A percentile compares a stretch with the other conserved stretches of the same genome.
These are phyloP conservation scores for Xylariaceae sp. DNA, from an alignment of 2,329 filamentous ascomycete species.

Conservation along the genomic window DNA sequence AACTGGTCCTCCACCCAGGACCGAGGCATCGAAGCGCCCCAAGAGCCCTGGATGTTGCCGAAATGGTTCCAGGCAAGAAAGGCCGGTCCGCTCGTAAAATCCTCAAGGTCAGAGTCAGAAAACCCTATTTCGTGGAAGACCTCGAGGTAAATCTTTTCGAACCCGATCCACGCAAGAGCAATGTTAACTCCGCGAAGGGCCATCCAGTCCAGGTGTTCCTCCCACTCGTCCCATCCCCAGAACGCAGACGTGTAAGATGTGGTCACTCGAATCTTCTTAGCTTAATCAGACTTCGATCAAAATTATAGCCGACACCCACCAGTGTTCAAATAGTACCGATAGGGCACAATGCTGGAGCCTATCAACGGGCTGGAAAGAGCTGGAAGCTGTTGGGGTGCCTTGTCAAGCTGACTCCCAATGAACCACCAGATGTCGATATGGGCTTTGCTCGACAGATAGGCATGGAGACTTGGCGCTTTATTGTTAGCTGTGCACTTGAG, in stretches of 20 bases:
- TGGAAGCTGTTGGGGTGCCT: slow-evolving; percentile 23
- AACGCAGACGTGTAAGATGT: slow-evolving; percentile 29
- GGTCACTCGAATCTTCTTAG: slow-evolving; percentile 26
- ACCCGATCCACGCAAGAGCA: slow-evolving; percentile 29
- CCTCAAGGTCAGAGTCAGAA: slow-evolving; percentile 23
- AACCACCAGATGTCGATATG: slow-evolving; percentile 31
- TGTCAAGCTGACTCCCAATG: slow-evolving; percentile 25
- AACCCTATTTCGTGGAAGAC: slow-evolving; percentile 30
- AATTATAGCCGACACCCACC: slow-evolving; percentile 10
- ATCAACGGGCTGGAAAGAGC: slow-evolving; percentile 12
- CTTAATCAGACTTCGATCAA: neutral
- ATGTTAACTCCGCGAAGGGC: slow-evolving; percentile 27
- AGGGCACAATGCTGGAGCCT: slow-evolving; percentile 27
- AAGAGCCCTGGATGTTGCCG: slow-evolving; percentile 30
- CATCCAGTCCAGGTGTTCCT: slow-evolving; percentile 31
- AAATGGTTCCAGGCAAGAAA: slow-evolving; percentile 31
- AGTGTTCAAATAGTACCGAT: slow-evolving; percentile 30
- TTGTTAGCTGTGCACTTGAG: neutral
- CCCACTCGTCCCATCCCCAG: slow-evolving; percentile 30
- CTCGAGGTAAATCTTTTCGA: slow-evolving; percentile 30
- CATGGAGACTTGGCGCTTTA: slow-evolving; percentile 16
- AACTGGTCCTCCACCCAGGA: slow-evolving; percentile 29
- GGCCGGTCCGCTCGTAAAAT: slow-evolving; percentile 27
- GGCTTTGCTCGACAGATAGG: slow-evolving; percentile 24
- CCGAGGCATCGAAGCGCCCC: slow-evolving; percentile 21